A percentile compares a stretch with the other conserved stretches of the same genome.
Evolutionary conservation across 148 eudicot genomes (phyloP).

Genomic region (Silene latifolia): DNA sequence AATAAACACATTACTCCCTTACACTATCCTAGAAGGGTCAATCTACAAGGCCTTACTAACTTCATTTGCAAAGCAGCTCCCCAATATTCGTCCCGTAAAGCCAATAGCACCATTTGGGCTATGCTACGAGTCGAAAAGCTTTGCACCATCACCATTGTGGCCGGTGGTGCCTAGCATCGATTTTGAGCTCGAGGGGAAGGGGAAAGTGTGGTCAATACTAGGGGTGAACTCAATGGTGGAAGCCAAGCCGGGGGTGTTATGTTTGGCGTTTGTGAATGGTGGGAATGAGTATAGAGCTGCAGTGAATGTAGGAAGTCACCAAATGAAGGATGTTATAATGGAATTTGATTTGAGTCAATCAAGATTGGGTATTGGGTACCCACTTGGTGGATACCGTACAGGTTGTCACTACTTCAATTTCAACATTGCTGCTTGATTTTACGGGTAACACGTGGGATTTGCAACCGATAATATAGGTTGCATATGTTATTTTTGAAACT

Average conservation of each 20-base stretch:
- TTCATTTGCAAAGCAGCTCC: constrained; percentile 16
- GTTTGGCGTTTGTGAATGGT: constrained; percentile 60
- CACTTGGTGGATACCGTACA: constrained; percentile 24
- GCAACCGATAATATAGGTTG: too few species aligned
- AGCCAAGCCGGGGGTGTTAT: constrained; percentile 39
- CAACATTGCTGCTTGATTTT: constrained; percentile 26
- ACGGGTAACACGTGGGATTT: too few species aligned
- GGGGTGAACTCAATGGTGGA: constrained; percentile 50
- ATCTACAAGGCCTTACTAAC: constrained; percentile 30
- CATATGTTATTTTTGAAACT: too few species aligned
- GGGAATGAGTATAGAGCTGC: constrained; percentile 36
- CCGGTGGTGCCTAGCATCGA: constrained; percentile 45
- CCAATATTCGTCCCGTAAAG: constrained; percentile 23
- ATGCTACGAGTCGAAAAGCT: constrained; percentile 40
- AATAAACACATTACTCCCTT: constrained; percentile 34
- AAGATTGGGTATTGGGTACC: constrained; percentile 43
- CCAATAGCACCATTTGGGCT: constrained; percentile 45
- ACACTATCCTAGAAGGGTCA: constrained; percentile 34
- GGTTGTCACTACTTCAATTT: constrained; percentile 47
- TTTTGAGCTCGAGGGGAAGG: constrained; percentile 35
- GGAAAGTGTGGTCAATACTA: constrained; percentile 39
- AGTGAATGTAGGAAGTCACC: constrained; percentile 44
- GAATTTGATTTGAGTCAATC: constrained; percentile 46
- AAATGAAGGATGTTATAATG: constrained; percentile 42
- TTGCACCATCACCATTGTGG: constrained; percentile 27